Conservation (phyloP, 2,329 filamentous ascomycete species). For the Colletotrichum somersetense region DNA sequence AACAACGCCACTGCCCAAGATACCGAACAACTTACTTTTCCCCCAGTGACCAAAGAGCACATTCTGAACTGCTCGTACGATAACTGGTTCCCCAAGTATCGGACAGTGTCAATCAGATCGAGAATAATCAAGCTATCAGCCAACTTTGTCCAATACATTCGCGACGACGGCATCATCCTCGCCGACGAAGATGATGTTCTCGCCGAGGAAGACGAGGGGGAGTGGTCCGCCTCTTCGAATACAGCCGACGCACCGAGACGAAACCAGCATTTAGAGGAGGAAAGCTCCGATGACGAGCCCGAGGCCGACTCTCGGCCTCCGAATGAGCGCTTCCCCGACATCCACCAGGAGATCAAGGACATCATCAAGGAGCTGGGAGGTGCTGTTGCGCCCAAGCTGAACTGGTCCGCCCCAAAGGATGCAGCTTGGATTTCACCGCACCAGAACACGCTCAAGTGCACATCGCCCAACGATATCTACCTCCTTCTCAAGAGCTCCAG, state of each 20-base stretch:
- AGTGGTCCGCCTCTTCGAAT: constrained; percentile 53
- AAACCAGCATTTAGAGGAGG: constrained; percentile 52
- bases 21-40: constrained; percentile 72
- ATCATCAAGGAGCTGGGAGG: constrained; percentile 87
- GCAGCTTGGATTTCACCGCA: constrained; percentile 90
- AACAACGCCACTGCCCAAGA: constrained; percentile 33
- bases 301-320: constrained; percentile 58
- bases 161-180: constrained; percentile 91
- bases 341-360: constrained; percentile 81
- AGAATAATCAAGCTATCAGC: constrained; percentile 82
- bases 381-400: constrained; percentile 90
- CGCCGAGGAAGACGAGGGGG: constrained; percentile 70
- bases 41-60: constrained; percentile 85
- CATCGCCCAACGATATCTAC: constrained; percentile 90
- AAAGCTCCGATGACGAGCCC: constrained; percentile 65
- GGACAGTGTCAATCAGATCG: constrained; percentile 85
- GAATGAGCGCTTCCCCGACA: constrained; percentile 73
- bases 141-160: constrained; percentile 86
- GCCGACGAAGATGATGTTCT: constrained; percentile 72
- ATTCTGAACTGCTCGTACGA: constrained; percentile 96
- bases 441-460: constrained; percentile 92
- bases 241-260: constrained; percentile 40
- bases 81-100: constrained; percentile 85
- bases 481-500: constrained; percentile 93
- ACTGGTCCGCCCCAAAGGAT: constrained; percentile 98